Evolutionary conservation across 225 moss, liverwort and hornwort species (phyloP), one percentile per base, ranked within the genome.

Genomic region (Asterella californica): DNA sequence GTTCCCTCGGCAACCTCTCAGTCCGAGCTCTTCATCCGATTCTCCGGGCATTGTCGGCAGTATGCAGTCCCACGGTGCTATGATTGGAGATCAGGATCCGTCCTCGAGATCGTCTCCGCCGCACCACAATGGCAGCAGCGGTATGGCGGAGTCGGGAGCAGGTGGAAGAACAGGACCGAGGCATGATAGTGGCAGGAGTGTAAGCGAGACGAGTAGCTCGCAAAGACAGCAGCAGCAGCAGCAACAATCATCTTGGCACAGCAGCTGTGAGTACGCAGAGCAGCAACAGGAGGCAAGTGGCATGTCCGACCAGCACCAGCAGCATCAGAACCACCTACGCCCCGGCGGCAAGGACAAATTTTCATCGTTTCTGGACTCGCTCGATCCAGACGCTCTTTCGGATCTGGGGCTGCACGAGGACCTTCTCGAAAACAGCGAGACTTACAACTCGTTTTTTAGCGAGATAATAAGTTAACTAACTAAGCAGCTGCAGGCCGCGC

Each of bases 361-460:
- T 15, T 83, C 83, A 42, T 85, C 77, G 0, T 85, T 83, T 53
- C 81, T 85, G 46, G 88, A 82, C 79, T 81, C 86, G 2, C 83
- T 85, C 64, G 83, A 85, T 80, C 88, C 85, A 62, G 88, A 88
- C 81, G 69, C 48, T 25, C 79, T 86, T 66, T 81, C 86, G 78
- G 88, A 88, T 74, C 74, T 88, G 42, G 85, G 84, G 30, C 65
- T 85, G 12, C 80, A 85, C 46, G 84, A 85, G 6, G 85, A 85
- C 45, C 83, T 76, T 33, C 82, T 88, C 67, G 86, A 86, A 49
- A 82, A 72, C 83, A 85, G 81, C 65, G 85, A 88, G 21, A 88
- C 85, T 53, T 88, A 88, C 79, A 79, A 83, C 66, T 85, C 88
- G 5, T 81, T 88, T 42, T 54, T 85, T 18, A 86, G 79, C 59